These are phyloP conservation scores for Bryoglossum gracile DNA, from an alignment of 495 filamentous ascomycete species.

Conservation along the genomic window DNA sequence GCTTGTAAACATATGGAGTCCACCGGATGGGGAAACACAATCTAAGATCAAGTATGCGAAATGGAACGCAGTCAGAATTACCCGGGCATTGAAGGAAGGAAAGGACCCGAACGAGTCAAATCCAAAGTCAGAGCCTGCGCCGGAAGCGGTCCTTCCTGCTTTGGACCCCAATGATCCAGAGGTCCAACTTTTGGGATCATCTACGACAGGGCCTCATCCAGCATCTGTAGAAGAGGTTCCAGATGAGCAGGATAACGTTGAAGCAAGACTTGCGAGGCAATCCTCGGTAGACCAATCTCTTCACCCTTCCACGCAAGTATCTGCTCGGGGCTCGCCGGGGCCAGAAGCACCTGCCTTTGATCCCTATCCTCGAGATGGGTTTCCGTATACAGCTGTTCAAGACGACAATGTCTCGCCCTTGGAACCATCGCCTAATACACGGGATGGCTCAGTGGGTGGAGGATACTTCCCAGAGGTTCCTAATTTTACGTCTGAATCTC, in stretches of 20 bases:
- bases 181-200: conserved; percentile 42
- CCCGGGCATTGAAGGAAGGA: conserved; percentile 82
- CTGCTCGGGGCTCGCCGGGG: conserved; percentile 18
- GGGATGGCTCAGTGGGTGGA: conserved; percentile 37
- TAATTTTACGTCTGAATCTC: conserved; percentile 27
- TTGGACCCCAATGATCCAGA: conserved; percentile 56
- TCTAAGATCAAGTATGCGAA: conserved; percentile 94
- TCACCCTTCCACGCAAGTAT: conserved; percentile 41
- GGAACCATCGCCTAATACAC: conserved; percentile 24
- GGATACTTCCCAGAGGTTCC: conserved; percentile 49
- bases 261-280: conserved; percentile 27
- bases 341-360: conserved; percentile 14
- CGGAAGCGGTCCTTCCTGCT: conserved; percentile 34
- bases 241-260: conserved; percentile 35
- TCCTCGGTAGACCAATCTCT: conserved; percentile 42
- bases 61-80: conserved; percentile 87
- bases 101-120: conserved; percentile 91
- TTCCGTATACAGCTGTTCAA: conserved; percentile 22
- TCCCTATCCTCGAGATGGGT: conserved; percentile 20
- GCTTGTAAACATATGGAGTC: conserved; percentile 74
- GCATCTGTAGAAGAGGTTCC: conserved; percentile 52
- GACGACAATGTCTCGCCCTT: conserved; percentile 34
- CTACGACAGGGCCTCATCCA: conserved; percentile 38
- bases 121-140: conserved; percentile 50
- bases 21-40: conserved; percentile 64